Evolutionary conservation across 2,329 filamentous ascomycete species (phyloP).

Genomic region (Scolecobasidium constrictum): DNA sequence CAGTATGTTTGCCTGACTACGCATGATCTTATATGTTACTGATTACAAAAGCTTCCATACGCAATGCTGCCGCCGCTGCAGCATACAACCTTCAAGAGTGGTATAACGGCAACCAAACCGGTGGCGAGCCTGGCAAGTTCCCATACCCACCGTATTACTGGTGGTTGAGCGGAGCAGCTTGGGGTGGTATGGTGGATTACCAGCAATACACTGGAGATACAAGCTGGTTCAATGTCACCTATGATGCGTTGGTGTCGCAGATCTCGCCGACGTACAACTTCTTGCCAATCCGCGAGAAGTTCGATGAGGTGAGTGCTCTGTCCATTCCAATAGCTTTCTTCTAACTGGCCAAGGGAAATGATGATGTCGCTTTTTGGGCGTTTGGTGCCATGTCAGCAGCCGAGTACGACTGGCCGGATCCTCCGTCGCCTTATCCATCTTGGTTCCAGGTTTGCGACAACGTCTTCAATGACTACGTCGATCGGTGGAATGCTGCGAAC

Average conservation of each 20-base stretch:
- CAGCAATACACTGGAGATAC: constrained; percentile 30
- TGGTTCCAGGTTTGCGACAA: constrained; percentile 20
- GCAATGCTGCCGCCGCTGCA: neutral
- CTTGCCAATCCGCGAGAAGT: constrained; percentile 28
- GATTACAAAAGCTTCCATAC: constrained; percentile 3
- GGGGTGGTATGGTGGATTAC: constrained; percentile 28
- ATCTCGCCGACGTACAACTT: constrained; percentile 30
- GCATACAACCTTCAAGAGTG: neutral
- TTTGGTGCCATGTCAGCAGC: constrained; percentile 46
- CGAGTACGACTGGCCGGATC: constrained; percentile 35
- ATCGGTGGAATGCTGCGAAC: constrained; percentile 22
- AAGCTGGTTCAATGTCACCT: constrained; percentile 30
- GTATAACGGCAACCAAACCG: neutral
- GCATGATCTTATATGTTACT: too few species aligned
- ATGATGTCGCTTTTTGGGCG: constrained; percentile 49
- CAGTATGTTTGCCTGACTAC: too few species aligned
- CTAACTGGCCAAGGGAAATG: constrained; percentile 44
- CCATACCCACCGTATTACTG: constrained; percentile 27
- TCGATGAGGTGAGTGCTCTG: constrained; percentile 32
- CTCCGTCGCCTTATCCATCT: constrained; percentile 17
- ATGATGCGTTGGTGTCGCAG: constrained; percentile 31
- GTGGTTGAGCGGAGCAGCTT: constrained; percentile 32
- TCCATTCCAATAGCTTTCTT: constrained; percentile 31
- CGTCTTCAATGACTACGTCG: constrained; percentile 27
- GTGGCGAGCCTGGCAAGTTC: neutral